Conservation (phyloP, 1,139 yeast species). For the Nadsonia commutata region DNA sequence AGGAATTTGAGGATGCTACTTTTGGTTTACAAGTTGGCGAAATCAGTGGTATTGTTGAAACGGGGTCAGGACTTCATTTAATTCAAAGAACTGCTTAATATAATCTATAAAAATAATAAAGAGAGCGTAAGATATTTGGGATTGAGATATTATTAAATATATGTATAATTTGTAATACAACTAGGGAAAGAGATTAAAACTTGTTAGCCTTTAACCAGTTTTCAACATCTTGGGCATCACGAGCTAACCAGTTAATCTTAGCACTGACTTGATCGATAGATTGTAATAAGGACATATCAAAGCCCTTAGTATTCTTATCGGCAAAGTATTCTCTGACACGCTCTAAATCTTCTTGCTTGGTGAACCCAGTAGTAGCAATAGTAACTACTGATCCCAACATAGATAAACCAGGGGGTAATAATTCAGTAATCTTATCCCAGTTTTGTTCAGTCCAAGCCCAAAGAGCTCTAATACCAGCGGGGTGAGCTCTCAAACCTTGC, state of each 20-base stretch:
- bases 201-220: conserved; percentile 10
- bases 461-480: conserved; percentile 41
- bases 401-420: conserved; percentile 56
- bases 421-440: conserved; percentile 45
- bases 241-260: conserved; percentile 18
- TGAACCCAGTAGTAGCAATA: conserved; percentile 35
- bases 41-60: conserved; percentile 67
- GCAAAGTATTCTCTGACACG: conserved; percentile 39
- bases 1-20: conserved; percentile 79
- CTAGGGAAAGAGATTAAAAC: too few relatives aligned
- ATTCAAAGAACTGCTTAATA: conserved; percentile 70
- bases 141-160: too few relatives aligned
- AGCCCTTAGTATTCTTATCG: conserved; percentile 35
- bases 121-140: too few relatives aligned
- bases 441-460: conserved; percentile 51
- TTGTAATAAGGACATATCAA: conserved; percentile 20
- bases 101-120: too few relatives aligned
- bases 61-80: conserved; percentile 83
- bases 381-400: conserved; percentile 55
- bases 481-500: conserved; percentile 47
- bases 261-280: conserved; percentile 18
- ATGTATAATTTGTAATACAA: too few relatives aligned
- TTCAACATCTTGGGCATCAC: conserved; percentile 22
- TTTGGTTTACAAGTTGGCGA: conserved; percentile 73
- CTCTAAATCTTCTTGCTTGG: conserved; percentile 28